A percentile compares a stretch with the other conserved stretches of the same genome.
Evolutionary conservation across 2,329 filamentous ascomycete genomes (phyloP).

Genomic region (Basipetospora chlamydospora): DNA sequence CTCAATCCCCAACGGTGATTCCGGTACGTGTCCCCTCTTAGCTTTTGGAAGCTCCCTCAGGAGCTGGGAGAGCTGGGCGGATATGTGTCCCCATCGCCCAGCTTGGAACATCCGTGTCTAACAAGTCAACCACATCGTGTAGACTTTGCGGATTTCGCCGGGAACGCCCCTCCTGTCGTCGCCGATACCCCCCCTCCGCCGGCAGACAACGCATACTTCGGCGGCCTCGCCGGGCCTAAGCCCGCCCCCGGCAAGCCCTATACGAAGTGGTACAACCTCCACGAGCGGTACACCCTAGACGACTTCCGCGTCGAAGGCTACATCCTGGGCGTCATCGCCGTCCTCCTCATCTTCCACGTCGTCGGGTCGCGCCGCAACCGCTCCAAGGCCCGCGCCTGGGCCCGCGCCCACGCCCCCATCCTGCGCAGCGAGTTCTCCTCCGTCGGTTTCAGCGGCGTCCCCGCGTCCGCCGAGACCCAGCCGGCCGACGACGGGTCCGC

Average conservation of each 20-base stretch:
- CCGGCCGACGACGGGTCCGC: constrained; percentile 22
- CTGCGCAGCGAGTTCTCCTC: constrained; percentile 72
- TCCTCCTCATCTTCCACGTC: constrained; percentile 67
- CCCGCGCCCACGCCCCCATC: constrained; percentile 54
- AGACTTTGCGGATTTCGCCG: constrained; percentile 7
- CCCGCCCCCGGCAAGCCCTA: constrained; percentile 46
- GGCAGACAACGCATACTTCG: not conserved
- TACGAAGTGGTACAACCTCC: constrained; percentile 93
- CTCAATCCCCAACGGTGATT: not conserved
- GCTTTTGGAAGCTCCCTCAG: not conserved
- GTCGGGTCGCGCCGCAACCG: constrained; percentile 71
- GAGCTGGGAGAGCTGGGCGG: not conserved
- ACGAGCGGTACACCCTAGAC: constrained; percentile 69
- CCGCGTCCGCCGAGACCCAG: constrained; percentile 28
- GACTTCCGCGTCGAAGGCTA: constrained; percentile 84
- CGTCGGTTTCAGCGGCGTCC: constrained; percentile 60
- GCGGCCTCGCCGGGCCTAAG: constrained; percentile 3
- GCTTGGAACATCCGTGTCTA: too few relatives aligned
- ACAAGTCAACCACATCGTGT: too few relatives aligned
- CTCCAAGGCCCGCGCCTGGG: constrained; percentile 67
- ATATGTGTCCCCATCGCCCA: too few relatives aligned
- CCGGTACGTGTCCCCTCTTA: not conserved
- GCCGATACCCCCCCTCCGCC: constrained; percentile 1
- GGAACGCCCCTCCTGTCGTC: constrained; percentile 1
- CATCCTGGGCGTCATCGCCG: constrained; percentile 58